Base-by-base conservation (phyloP, 768 basidiomycete species). In the Tricholomella constricta region DNA sequence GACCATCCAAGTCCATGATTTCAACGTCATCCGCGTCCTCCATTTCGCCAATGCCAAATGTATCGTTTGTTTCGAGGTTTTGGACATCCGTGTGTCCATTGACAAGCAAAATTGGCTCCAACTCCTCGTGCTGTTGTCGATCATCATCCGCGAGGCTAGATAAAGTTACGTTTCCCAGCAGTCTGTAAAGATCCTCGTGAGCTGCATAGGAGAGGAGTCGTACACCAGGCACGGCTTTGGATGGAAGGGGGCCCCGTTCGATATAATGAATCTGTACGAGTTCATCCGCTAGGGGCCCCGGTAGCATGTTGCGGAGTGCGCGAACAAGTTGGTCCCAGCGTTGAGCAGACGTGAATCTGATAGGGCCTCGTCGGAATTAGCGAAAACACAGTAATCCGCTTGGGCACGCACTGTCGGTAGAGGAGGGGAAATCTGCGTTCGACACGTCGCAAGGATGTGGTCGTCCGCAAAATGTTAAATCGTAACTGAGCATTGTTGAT, bases 271-370 rank as follows among this genome's bases (percentile, higher is more conserved):
- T 45, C 43, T 70, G 57, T 31, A 69, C 31, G 54, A 70, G 54
- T 32, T 66, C 63, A 46, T 71, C 69, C n/a, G 59, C 47, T 5
- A 60, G 43, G 7, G 55, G 51, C 7, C 53, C 47, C 6, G 27
- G 52, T 2, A 51, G 45, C 8, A 62, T 60, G 8, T 45, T 44
- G 7, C 56, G 64, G 7, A 71, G 54, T 14, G 61, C 61, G 7
- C 45, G 29, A 5, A 59, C 59, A 17, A 76, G 38, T 23, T 57
- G 51, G 0, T 48, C 47, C 74, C 74, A 75, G 15, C 10, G 19
- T 17, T 51, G 47, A 27, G 69, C 64, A 32, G 56, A 60, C 6
- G 65, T 62, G 47, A 61, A 66, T 2, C 63, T 66, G 34, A 8
- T 20, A 27, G 20, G 27, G 43, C 11, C 19, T 29, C 20, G 20